phyloP scores from a whole-genome alignment of 129 eudicot species.

The Sambucus nigra region DNA sequence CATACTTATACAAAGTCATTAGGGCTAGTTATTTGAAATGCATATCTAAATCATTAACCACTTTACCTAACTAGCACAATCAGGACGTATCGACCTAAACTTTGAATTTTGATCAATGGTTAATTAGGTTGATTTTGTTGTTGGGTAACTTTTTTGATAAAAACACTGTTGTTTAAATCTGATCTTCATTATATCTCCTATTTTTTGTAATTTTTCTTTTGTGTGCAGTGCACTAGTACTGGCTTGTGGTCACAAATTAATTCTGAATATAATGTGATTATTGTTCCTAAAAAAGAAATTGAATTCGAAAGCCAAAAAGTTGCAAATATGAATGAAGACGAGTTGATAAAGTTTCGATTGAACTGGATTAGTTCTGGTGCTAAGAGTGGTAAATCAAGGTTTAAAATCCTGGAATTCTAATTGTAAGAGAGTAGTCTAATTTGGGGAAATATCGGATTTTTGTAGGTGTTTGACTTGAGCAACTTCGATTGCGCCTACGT shows the following conservation, averaged over 20 bases:
- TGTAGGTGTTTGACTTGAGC: no score
- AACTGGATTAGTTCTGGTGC: constrained; percentile 55
- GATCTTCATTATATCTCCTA: not conserved
- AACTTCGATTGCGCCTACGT: no score
- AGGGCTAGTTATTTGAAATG: no score
- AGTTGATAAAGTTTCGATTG: constrained; percentile 41
- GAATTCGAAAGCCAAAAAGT: constrained; percentile 17
- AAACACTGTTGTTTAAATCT: no score
- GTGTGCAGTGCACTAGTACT: constrained; percentile 71
- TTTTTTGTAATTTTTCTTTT: not conserved
- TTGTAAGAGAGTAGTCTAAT: no score
- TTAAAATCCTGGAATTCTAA: constrained; percentile 44
- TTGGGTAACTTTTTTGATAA: not conserved
- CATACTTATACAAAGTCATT: no score
- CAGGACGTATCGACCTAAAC: no score
- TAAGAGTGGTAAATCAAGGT: constrained; percentile 31
- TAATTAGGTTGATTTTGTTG: not conserved
- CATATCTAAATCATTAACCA: no score
- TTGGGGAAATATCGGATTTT: no score
- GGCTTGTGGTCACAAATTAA: constrained; percentile 83
- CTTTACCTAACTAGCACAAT: no score
- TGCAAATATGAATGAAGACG: constrained; percentile 30
- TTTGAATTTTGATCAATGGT: not conserved
- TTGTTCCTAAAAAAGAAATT: constrained; percentile 20
- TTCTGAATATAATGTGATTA: constrained; percentile 24